These are phyloP conservation scores for Puccinia polysora DNA, from an alignment of 1,284 basidiomycete species.

Conservation along the genomic window DNA sequence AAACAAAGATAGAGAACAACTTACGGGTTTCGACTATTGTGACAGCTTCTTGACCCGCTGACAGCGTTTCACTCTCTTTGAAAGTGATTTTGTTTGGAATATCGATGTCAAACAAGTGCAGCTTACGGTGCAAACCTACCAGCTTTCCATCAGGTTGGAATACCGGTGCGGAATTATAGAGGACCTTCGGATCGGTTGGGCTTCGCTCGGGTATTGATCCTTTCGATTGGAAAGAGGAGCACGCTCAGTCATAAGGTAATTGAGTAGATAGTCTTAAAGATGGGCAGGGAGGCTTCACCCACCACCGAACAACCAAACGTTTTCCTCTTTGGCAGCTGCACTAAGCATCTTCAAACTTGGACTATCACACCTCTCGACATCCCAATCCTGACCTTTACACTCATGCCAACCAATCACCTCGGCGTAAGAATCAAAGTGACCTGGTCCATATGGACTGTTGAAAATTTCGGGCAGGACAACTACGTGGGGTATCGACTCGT, in stretches of 20 bases:
- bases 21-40: slow-evolving; percentile 84
- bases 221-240: neutral
- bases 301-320: slow-evolving; percentile 81
- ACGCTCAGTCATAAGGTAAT: neutral
- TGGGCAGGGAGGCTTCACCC: neutral
- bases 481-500: slow-evolving; percentile 61
- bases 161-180: slow-evolving; percentile 91
- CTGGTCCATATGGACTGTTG: slow-evolving; percentile 89
- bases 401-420: slow-evolving; percentile 67
- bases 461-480: slow-evolving; percentile 92
- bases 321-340: slow-evolving; percentile 70
- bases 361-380: slow-evolving; percentile 62
- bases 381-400: slow-evolving; percentile 58
- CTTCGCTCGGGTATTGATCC: slow-evolving; percentile 82
- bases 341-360: slow-evolving; percentile 80
- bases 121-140: slow-evolving; percentile 82
- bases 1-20: slow-evolving; percentile 33
- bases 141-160: slow-evolving; percentile 84
- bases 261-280: neutral
- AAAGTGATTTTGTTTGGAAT: slow-evolving; percentile 94
- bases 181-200: slow-evolving; percentile 55
- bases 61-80: slow-evolving; percentile 94
- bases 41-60: slow-evolving; percentile 64
- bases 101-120: slow-evolving; percentile 97
- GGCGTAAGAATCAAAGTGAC: slow-evolving; percentile 72